Base-by-base conservation (phyloP, 2,329 filamentous ascomycete genomes). In the Tricladium varicosporioides region DNA sequence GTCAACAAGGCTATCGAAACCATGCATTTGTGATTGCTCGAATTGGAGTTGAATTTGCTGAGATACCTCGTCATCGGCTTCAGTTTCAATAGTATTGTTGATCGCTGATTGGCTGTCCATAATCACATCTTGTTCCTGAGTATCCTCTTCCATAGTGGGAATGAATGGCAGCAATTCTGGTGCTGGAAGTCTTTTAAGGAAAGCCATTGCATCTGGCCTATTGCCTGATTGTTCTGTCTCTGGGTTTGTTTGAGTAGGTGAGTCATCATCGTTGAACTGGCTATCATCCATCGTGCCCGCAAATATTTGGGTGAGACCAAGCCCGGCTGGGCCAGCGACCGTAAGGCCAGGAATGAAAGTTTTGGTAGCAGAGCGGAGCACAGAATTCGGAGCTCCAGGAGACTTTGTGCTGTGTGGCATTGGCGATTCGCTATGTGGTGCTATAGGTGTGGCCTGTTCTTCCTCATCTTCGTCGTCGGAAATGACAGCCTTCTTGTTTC, bases 261-360 rank as follows among this genome's bases (percentile, higher is more conserved):
- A 54, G 8, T 51, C 48, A 14, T 63, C 61, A 19, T 66, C 62
- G 7, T 67, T 72, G 2, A 71, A 70, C 49, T 80, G 74, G 58
- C 78, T 76, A 40, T 83, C 85, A 48, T 89, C 91, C 84, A 97
- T 88, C 1, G 92, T 96, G 11, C 91, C 91, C 5, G 89, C 89
- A 69, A 96, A 97, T 60, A 94, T 93, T 67, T 96, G 92, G 0
- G 91, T 95, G 46, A 96, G 79, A 9, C 91, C 89, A 44, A 96
- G 75, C 2, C 84, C 85, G 36, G 83, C 84, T 18, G 83, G 78
- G 0, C 79, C 81, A 5, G 78, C 72, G 3, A 86, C 78, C 2
- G 86, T 82, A 16, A 91, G 74, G 1, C 85, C 86, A 2, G 87
- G 88, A 57, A 91, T 88, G 64, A 88, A 87, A 0, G 77, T 81